These are phyloP conservation scores for Alternaria viburni DNA, from an alignment of 2,329 filamentous ascomycete genomes.

Conservation along the genomic window DNA sequence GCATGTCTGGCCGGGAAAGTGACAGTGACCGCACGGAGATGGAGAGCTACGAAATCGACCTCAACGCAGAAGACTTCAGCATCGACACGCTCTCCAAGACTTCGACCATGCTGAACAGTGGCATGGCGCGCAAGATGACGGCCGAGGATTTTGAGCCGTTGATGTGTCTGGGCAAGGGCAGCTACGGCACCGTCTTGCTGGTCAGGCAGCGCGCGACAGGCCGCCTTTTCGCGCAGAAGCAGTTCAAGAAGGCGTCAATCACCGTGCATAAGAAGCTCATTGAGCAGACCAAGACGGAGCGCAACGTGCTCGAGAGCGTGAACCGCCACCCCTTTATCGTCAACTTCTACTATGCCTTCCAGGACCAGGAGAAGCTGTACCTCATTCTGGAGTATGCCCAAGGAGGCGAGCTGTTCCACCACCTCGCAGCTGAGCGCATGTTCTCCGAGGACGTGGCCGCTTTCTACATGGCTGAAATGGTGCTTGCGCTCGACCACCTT, in stretches of 20 bases:
- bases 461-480: slow-evolving; percentile 99
- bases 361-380: slow-evolving; percentile 97
- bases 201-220: slow-evolving; percentile 90
- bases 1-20: slow-evolving; percentile 62
- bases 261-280: slow-evolving; percentile 95
- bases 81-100: slow-evolving; percentile 55
- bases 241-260: slow-evolving; percentile 95
- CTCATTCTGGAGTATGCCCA: slow-evolving; percentile 97
- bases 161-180: slow-evolving; percentile 92
- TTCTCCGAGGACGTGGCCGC: slow-evolving; percentile 87
- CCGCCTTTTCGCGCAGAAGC: slow-evolving; percentile 94
- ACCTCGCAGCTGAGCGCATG: slow-evolving; percentile 92
- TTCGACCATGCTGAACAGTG: slow-evolving; percentile 46
- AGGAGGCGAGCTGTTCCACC: slow-evolving; percentile 96
- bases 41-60: slow-evolving; percentile 82
- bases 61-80: slow-evolving; percentile 87
- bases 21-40: slow-evolving; percentile 74
- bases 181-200: slow-evolving; percentile 91
- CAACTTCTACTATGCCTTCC: slow-evolving; percentile 97
- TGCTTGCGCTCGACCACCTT: slow-evolving; percentile 90
- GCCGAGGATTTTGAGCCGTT: slow-evolving; percentile 88
- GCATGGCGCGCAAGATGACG: slow-evolving; percentile 81
- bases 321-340: slow-evolving; percentile 98
- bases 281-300: slow-evolving; percentile 97
- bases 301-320: slow-evolving; percentile 91